phyloP scores from a whole-genome alignment of 306 rosid species.

The Citrullus colocynthis region DNA sequence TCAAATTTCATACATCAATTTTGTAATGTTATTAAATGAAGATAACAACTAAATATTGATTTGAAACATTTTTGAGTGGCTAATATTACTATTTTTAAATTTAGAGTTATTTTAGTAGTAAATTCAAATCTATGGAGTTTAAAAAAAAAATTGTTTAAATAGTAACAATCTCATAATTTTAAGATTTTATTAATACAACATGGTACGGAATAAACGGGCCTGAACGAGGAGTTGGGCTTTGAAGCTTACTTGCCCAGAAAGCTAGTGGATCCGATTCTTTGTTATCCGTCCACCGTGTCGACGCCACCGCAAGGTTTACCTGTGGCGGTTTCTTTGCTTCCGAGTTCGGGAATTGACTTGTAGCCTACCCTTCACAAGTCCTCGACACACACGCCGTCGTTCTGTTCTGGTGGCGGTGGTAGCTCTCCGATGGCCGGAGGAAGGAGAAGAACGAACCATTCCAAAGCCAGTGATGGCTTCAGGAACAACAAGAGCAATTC shows the following conservation, averaged over 20 bases:
- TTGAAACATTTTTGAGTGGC: background rate
- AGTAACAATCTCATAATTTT: too few relatives aligned
- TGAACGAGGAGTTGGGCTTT: background rate
- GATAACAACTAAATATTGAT: too few relatives aligned
- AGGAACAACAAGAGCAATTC: slow-evolving; percentile 2
- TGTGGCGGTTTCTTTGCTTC: background rate
- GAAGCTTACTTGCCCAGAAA: background rate
- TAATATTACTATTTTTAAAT: too few relatives aligned
- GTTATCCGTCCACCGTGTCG: background rate
- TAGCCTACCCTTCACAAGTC: background rate
- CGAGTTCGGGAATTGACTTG: background rate
- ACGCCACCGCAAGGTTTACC: background rate
- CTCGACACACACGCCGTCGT: background rate
- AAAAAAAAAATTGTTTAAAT: too few relatives aligned
- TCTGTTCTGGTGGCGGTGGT: background rate
- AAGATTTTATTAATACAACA: too few relatives aligned
- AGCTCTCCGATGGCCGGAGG: slow-evolving; percentile 47
- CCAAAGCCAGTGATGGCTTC: background rate
- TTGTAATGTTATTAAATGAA: too few relatives aligned
- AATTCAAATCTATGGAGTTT: too few relatives aligned
- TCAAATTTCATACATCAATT: too few relatives aligned
- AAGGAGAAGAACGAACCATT: slow-evolving; percentile 24
- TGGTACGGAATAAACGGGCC: background rate
- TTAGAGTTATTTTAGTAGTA: too few relatives aligned
- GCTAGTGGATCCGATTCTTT: background rate